Evolutionary conservation across 2,329 filamentous ascomycete genomes (phyloP).

Genomic region (Orbilia oligospora): DNA sequence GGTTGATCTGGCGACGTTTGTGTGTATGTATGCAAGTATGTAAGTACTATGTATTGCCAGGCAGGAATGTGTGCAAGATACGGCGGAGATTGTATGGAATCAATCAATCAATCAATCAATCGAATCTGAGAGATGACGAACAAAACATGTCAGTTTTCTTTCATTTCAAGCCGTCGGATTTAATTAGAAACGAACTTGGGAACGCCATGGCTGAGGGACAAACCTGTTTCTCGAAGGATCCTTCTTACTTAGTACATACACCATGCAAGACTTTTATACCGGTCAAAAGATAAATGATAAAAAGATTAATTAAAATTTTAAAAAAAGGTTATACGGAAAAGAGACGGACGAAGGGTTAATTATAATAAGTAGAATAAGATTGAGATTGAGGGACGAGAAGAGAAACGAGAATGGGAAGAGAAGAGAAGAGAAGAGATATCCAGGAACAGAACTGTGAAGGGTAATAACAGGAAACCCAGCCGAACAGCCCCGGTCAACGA

Average conservation of each 20-base stretch:
- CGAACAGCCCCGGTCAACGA: conserved; percentile 38
- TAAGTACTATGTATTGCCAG: no score
- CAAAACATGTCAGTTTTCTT: conserved; percentile 28
- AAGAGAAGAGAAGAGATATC: conserved; percentile 25
- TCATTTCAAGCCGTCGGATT: no score
- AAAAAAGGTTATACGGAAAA: conserved; percentile 7
- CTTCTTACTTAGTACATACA: no score
- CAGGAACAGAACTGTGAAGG: not conserved
- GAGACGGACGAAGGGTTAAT: no score
- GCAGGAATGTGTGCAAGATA: conserved; percentile 10
- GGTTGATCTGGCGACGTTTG: conserved; percentile 7
- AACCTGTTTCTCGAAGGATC: conserved; percentile 15
- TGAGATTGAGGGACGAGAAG: not conserved
- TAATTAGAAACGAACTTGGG: no score
- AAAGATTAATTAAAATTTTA: no score
- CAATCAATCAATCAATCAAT: no score
- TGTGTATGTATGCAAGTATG: not conserved
- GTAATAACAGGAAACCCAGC: conserved; percentile 23
- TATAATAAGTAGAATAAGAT: conserved; percentile 4
- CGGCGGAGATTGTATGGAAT: conserved; percentile 19
- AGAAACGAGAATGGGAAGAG: not conserved
- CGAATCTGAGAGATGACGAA: conserved; percentile 25
- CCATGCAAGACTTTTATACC: no score
- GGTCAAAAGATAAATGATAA: no score
- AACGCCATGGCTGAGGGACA: conserved; percentile 10